phyloP scores from a whole-genome alignment of 2,329 filamentous ascomycete genomes.

The Geosmithia putterillii region DNA sequence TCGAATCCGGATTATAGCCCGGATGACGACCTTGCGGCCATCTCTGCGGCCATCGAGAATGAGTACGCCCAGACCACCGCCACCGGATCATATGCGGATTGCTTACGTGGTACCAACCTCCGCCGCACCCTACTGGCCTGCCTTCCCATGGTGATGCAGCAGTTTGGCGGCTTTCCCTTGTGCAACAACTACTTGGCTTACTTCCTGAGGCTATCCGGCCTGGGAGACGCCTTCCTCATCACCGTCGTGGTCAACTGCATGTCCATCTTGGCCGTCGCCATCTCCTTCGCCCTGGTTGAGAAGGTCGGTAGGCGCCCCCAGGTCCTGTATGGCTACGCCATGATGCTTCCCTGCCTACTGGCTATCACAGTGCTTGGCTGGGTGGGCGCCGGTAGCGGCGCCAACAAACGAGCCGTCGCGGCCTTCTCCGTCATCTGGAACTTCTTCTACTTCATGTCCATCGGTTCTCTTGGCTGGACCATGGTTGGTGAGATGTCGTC shows the following conservation, averaged over 20 bases:
- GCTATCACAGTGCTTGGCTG: constrained; percentile 32
- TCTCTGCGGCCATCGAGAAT: neutral
- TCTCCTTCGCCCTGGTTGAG: constrained; percentile 28
- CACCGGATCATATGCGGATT: constrained; percentile 19
- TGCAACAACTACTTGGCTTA: constrained; percentile 27
- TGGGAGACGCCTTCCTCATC: constrained; percentile 18
- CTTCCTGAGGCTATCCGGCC: constrained; percentile 20
- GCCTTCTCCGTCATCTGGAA: neutral
- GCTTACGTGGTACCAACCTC: constrained; percentile 28
- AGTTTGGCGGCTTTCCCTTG: constrained; percentile 30
- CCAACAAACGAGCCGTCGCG: constrained; percentile 10
- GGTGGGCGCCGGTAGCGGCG: constrained; percentile 12
- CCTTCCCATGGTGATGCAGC: constrained; percentile 27
- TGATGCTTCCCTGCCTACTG: constrained; percentile 24
- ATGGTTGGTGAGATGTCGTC: constrained; percentile 1
- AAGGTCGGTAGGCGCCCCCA: constrained; percentile 26
- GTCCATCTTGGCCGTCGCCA: constrained; percentile 27
- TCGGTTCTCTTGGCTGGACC: constrained; percentile 2
- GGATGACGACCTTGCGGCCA: neutral
- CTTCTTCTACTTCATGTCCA: constrained; percentile 19
- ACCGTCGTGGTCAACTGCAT: constrained; percentile 32
- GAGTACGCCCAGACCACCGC: neutral
- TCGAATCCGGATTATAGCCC: neutral
- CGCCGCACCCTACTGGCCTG: constrained; percentile 26
- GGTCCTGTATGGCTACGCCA: constrained; percentile 17